Evolutionary conservation across 768 basidiomycete species (phyloP).

Genomic region (Mycena filopes): DNA sequence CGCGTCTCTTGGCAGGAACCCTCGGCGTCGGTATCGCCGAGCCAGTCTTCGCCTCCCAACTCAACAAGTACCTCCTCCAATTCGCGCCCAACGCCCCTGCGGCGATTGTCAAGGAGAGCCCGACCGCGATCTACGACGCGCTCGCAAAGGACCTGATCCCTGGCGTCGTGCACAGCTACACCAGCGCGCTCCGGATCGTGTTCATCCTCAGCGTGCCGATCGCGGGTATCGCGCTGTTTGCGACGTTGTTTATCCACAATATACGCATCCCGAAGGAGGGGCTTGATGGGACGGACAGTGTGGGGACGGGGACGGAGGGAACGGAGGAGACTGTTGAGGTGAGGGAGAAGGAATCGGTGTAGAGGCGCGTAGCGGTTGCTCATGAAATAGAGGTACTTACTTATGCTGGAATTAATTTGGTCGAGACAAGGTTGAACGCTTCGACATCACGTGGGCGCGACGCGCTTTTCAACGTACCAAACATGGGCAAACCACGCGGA

Average conservation of each 20-base stretch:
- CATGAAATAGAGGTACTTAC: too few species aligned
- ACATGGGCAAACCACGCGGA: too few species aligned
- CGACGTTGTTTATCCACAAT: background rate
- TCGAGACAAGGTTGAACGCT: too few species aligned
- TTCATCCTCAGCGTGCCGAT: slow-evolving; percentile 24
- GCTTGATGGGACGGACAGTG: too few species aligned
- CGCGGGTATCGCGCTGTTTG: background rate
- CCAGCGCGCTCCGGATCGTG: slow-evolving; percentile 3
- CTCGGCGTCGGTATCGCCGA: slow-evolving; percentile 24
- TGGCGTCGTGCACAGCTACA: slow-evolving; percentile 26
- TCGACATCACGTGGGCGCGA: too few species aligned
- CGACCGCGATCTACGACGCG: slow-evolving; percentile 27
- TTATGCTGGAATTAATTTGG: too few species aligned
- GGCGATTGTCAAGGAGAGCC: slow-evolving; percentile 14
- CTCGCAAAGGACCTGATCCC: slow-evolving; percentile 20
- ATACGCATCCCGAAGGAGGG: too few species aligned
- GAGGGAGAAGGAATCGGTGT: too few species aligned
- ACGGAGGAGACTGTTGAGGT: too few species aligned
- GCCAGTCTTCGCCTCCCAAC: slow-evolving; percentile 23
- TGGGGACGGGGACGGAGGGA: too few species aligned
- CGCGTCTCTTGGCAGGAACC: slow-evolving; percentile 29
- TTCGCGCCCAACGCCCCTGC: slow-evolving; percentile 33
- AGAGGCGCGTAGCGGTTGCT: too few species aligned
- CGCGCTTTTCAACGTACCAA: too few species aligned
- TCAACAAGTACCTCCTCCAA: slow-evolving; percentile 15